phyloP scores from a whole-genome alignment of 2,329 filamentous ascomycete species.

The Aspergillus sp. region DNA sequence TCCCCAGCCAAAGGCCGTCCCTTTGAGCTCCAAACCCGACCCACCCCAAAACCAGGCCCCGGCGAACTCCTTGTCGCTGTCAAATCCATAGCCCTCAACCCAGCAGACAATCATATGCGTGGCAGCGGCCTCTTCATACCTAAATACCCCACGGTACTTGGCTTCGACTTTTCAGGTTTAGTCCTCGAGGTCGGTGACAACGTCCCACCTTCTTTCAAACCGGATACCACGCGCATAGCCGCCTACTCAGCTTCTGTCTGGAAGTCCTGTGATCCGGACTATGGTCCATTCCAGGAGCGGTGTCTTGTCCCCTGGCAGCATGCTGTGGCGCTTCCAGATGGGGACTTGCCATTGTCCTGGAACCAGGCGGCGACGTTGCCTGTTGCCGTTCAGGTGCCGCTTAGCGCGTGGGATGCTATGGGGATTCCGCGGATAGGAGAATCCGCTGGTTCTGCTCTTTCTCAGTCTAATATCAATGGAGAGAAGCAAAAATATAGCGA shows the following conservation, averaged over 20 bases:
- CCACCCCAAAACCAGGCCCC: slow-evolving; percentile 48
- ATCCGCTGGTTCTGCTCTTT: no score
- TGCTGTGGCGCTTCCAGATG: slow-evolving; percentile 34
- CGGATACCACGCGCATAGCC: slow-evolving; percentile 39
- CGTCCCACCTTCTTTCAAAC: slow-evolving; percentile 33
- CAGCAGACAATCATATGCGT: slow-evolving; percentile 47
- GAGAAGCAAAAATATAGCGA: no score
- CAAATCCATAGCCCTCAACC: slow-evolving; percentile 52
- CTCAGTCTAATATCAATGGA: background rate
- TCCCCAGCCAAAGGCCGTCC: slow-evolving; percentile 35
- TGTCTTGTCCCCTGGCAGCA: slow-evolving; percentile 47
- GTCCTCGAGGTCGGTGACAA: slow-evolving; percentile 44
- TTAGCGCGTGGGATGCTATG: slow-evolving; percentile 43
- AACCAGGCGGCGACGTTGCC: slow-evolving; percentile 44
- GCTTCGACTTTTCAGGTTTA: slow-evolving; percentile 45
- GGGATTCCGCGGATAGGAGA: slow-evolving; percentile 30
- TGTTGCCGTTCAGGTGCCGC: slow-evolving; percentile 39
- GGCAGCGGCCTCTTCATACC: slow-evolving; percentile 43
- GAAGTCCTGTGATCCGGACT: slow-evolving; percentile 46
- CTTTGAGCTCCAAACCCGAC: slow-evolving; percentile 39
- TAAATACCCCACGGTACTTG: slow-evolving; percentile 41
- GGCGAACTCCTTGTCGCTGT: slow-evolving; percentile 50
- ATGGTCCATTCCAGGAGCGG: slow-evolving; percentile 49
- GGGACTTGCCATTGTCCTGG: slow-evolving; percentile 32
- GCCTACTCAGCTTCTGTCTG: slow-evolving; percentile 44